phyloP scores from a whole-genome alignment of 2,329 filamentous ascomycete species.

The Diaporthe amygdali region DNA sequence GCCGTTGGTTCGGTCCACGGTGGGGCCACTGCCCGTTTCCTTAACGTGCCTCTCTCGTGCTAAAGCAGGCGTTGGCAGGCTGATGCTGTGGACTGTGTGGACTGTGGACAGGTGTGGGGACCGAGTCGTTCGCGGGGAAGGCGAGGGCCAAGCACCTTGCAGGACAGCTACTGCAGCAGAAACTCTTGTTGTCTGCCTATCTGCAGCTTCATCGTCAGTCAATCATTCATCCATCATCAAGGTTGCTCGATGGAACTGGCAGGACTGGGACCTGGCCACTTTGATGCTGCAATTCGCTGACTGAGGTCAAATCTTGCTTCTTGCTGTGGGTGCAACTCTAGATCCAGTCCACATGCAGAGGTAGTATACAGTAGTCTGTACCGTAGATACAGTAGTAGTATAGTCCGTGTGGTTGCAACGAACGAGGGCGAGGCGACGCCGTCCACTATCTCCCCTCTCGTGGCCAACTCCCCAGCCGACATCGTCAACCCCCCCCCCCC shows the following conservation, averaged over 20 bases:
- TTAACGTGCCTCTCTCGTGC: too few species aligned
- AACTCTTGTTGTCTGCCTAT: neutral
- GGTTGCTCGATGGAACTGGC: too few species aligned
- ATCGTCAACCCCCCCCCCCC: neutral
- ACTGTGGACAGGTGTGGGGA: too few species aligned
- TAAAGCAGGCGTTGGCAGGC: too few species aligned
- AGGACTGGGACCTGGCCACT: neutral
- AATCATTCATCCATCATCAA: neutral
- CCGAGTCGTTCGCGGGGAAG: neutral
- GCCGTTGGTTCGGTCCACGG: neutral
- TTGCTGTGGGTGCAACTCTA: neutral
- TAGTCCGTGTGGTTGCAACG: neutral
- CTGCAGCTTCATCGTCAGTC: neutral
- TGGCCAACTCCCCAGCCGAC: neutral
- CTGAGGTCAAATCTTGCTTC: neutral
- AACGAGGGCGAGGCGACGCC: neutral
- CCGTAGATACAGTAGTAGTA: neutral
- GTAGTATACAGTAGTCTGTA: too few species aligned
- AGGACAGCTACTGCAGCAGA: neutral
- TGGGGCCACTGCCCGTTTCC: neutral
- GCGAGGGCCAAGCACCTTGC: neutral
- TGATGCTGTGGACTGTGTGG: too few species aligned
- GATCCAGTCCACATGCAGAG: neutral
- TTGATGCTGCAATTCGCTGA: neutral
- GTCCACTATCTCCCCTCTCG: too few species aligned